Conservation (phyloP, 208 protist genomes). For the Trypanosoma congolense region DNA sequence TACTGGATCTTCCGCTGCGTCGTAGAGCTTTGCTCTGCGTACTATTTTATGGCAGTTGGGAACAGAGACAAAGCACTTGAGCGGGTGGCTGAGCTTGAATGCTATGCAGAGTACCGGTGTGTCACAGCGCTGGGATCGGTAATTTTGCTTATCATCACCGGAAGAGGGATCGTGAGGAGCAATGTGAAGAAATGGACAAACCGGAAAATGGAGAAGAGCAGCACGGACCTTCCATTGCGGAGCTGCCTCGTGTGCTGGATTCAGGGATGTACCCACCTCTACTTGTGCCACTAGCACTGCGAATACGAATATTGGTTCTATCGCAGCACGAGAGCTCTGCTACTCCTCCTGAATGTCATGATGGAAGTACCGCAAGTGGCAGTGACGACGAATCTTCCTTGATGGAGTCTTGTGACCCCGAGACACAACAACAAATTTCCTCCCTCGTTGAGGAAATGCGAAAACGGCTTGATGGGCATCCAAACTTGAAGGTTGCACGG, state of each 20-base stretch:
- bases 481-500: slow-evolving; percentile 11
- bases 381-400: too few relatives aligned
- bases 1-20: slow-evolving; percentile 29
- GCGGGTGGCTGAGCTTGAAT: slow-evolving; percentile 10
- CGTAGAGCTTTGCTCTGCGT: slow-evolving; percentile 29
- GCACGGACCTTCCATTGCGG: too few relatives aligned
- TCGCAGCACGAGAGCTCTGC: neutral
- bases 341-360: too few relatives aligned
- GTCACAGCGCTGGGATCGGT: slow-evolving; percentile 15
- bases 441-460: slow-evolving; percentile 16
- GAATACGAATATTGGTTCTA: slow-evolving; percentile 21
- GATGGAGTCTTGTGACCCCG: too few relatives aligned
- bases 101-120: slow-evolving; percentile 18
- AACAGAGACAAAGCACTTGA: slow-evolving; percentile 25
- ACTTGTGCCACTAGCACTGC: slow-evolving; percentile 20
- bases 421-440: too few relatives aligned
- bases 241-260: slow-evolving; percentile 8
- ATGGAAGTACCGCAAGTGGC: neutral
- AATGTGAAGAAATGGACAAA: neutral
- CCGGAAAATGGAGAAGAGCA: too few relatives aligned
- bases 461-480: slow-evolving; percentile 9
- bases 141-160: too few relatives aligned
- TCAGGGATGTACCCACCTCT: slow-evolving; percentile 1
- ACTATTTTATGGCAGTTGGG: slow-evolving; percentile 45
- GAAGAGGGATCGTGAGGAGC: neutral